phyloP scores from a whole-genome alignment of 2,329 filamentous ascomycete species.

The Diaporthe helianthi region DNA sequence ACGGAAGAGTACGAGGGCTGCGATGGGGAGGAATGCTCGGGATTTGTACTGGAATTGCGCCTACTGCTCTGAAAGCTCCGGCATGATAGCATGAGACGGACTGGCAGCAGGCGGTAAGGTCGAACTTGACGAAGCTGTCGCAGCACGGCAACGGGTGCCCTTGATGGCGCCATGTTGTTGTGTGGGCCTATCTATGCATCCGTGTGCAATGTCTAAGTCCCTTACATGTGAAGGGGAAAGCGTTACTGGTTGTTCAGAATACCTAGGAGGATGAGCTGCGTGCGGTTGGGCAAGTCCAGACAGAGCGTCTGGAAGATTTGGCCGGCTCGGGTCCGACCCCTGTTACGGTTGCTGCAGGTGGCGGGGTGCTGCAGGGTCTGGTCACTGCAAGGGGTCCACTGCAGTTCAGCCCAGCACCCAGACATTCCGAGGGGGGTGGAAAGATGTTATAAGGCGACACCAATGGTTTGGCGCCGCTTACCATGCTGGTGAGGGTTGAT shows the following conservation, averaged over 20 bases:
- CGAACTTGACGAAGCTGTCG: slow-evolving; percentile 22
- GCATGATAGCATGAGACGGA: slow-evolving; percentile 24
- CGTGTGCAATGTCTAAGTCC: neutral
- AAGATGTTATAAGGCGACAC: neutral
- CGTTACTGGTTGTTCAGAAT: too few relatives aligned
- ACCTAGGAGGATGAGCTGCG: neutral
- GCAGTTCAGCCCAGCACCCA: neutral
- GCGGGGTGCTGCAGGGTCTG: slow-evolving; percentile 14
- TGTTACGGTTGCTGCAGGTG: neutral
- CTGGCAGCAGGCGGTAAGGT: slow-evolving; percentile 1
- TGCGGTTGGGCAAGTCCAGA: too few relatives aligned
- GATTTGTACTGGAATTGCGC: neutral
- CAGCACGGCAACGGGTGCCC: slow-evolving; percentile 26
- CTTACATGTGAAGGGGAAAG: too few relatives aligned
- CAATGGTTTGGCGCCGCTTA: neutral
- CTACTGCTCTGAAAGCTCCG: slow-evolving; percentile 6
- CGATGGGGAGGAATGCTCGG: slow-evolving; percentile 33
- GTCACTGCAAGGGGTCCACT: slow-evolving; percentile 7
- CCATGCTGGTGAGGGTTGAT: neutral
- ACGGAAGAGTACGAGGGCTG: slow-evolving; percentile 68
- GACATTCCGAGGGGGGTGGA: slow-evolving; percentile 1
- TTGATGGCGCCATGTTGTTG: slow-evolving; percentile 32
- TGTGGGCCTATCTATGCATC: neutral
- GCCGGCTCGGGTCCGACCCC: slow-evolving; percentile 13
- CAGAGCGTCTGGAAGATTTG: slow-evolving; percentile 22